Base-by-base conservation (phyloP, 345 rosid genomes). In the Ceriops tagal region DNA sequence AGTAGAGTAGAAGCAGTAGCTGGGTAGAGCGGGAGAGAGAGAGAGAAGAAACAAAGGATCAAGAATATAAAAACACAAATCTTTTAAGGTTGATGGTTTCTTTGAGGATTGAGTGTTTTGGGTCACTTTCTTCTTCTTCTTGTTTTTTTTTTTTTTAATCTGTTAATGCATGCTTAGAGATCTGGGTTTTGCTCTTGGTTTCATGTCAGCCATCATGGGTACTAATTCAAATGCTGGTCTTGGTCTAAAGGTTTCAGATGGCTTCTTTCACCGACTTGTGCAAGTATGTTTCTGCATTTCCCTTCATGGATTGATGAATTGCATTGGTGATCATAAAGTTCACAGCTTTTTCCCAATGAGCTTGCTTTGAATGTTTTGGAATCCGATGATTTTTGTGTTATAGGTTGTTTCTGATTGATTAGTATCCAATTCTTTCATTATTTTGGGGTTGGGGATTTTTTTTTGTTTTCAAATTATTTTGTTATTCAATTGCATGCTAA, bases 331-430 rank as follows among this genome's bases (percentile, higher is more conserved):
- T 83, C 75, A 73, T 74, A 75, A 27, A 58, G 55, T 70, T 73
- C 74, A 62, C 49, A 61, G 65, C 73, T 72, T 74, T 67, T 78
- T 67, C 28, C 55, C 82, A 66, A 84, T 89, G 92, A 84, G 62
- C 77, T 79, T 65, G 70, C 71, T 77, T 68, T 77, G 79, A 79
- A 73, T 67, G 74, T 71, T 75, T 62, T 75, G 97, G 99, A 88
- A 92, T 92, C 99, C 97, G 96, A 92, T 95, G 96, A 88, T 81
- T 84, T 79, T 83, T 87, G 84, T 79, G 69, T 81, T 81, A 72
- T 88, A 83, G 84, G 78, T 83, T 75, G 78, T 83, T 76, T 81
- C 78, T 81, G 69, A 51, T 73, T 79, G 58, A 78, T 61, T 75
- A 43, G 60, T 64, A 11, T 71, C 73, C 46, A 65, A 91, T 91